A percentile compares a stretch with the other conserved stretches of the same genome.
phyloP scores from a whole-genome alignment of 202 grass and related monocot species.

The Carex sylvatica region DNA sequence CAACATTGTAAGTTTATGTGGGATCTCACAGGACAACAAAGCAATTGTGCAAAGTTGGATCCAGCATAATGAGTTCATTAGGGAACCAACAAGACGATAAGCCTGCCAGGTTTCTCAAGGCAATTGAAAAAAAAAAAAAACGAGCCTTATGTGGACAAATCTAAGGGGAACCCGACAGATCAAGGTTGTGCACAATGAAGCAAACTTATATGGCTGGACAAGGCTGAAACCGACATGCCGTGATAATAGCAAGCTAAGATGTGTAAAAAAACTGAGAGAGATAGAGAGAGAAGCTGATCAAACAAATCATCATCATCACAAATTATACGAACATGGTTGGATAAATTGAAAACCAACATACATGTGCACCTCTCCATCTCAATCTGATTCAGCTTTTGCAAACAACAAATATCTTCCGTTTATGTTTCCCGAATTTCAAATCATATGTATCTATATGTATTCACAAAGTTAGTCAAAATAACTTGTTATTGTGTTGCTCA shows the following conservation, averaged over 20 bases:
- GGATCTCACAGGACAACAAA: background rate
- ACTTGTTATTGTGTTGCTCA: background rate
- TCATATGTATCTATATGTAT: background rate
- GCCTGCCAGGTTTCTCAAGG: background rate
- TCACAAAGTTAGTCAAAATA: background rate
- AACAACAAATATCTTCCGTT: background rate
- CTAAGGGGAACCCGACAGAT: background rate
- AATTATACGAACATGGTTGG: background rate
- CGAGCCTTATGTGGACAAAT: background rate
- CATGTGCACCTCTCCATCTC: background rate
- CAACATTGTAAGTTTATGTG: background rate
- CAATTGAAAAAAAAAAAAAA: background rate
- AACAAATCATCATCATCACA: background rate
- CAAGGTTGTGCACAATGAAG: background rate
- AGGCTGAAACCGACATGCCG: background rate
- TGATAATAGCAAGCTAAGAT: background rate
- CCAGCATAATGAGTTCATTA: background rate
- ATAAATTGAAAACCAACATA: background rate
- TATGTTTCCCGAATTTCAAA: background rate
- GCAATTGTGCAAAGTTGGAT: background rate
- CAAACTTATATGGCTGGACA: background rate
- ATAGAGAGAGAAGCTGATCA: background rate
- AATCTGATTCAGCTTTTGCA: background rate
- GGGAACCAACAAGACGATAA: background rate
- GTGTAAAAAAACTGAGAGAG: background rate